Conservation (phyloP, 2,329 filamentous ascomycete genomes). For the Fonsecaea monophora region DNA sequence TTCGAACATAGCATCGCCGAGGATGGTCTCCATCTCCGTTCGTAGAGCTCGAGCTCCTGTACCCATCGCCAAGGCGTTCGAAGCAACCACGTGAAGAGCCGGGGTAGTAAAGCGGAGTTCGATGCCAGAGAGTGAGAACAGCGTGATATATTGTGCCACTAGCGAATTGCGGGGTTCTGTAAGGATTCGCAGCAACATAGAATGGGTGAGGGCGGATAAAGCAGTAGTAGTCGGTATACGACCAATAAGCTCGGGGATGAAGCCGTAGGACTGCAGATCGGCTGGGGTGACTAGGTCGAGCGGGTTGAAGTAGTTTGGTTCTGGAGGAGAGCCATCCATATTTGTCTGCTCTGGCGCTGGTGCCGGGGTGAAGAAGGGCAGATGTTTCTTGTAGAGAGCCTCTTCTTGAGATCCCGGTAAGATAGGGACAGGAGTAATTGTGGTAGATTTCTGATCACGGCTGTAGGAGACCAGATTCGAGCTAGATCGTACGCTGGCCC, state of each 20-base stretch:
- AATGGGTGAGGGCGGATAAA: conserved; percentile 73
- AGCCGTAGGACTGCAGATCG: conserved; percentile 83
- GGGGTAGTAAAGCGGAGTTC: conserved; percentile 82
- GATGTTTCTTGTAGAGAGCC: conserved; percentile 63
- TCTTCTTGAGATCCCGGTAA: conserved; percentile 71
- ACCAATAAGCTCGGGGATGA: conserved; percentile 96
- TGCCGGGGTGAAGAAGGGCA: conserved; percentile 64
- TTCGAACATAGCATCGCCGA: conserved; percentile 82
- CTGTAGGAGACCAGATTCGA: conserved; percentile 40
- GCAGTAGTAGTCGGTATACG: conserved; percentile 90
- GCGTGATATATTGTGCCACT: conserved; percentile 83
- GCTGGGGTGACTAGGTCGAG: conserved; percentile 76
- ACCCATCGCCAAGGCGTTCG: conserved; percentile 69
- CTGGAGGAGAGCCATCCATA: conserved; percentile 35
- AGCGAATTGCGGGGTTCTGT: conserved; percentile 91
- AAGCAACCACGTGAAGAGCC: conserved; percentile 81
- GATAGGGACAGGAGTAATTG: conserved; percentile 53
- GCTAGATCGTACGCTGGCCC: conserved; percentile 73
- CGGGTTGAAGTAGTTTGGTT: conserved; percentile 61
- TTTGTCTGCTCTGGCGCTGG: conserved; percentile 42
- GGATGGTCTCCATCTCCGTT: conserved; percentile 79
- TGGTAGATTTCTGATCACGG: conserved; percentile 41
- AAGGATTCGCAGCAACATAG: conserved; percentile 79
- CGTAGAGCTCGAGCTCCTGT: conserved; percentile 82
- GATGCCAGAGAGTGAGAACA: conserved; percentile 80